phyloP scores from a whole-genome alignment of 768 basidiomycete species.

The Coprinopsis cinerea region DNA sequence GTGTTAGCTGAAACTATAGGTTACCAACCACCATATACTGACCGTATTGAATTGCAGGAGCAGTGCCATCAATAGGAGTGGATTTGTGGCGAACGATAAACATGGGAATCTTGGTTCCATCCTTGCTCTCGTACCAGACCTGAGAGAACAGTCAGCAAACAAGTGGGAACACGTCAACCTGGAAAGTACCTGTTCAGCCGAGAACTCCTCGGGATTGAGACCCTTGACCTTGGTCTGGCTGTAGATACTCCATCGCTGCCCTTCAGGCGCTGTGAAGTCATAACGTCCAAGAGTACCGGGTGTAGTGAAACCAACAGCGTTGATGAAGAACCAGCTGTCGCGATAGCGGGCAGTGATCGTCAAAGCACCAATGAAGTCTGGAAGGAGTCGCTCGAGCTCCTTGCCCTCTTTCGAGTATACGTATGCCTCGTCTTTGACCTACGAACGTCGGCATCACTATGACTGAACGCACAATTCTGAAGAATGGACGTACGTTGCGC shows the following conservation, averaged over 20 bases:
- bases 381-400: constrained; percentile 48
- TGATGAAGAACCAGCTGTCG: constrained; percentile 58
- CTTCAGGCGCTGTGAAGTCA: constrained; percentile 51
- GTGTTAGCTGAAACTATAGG: background rate
- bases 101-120: constrained; percentile 81
- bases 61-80: constrained; percentile 66
- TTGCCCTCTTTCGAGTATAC: constrained; percentile 54
- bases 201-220: constrained; percentile 62
- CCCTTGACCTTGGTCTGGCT: constrained; percentile 53
- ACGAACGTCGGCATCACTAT: constrained; percentile 4
- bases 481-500: constrained; percentile 48
- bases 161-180: background rate
- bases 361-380: constrained; percentile 64
- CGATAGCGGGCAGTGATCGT: constrained; percentile 44
- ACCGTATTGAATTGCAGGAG: constrained; percentile 77
- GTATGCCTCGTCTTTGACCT: constrained; percentile 81
- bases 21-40: background rate
- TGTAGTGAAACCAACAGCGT: constrained; percentile 62
- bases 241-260: constrained; percentile 50
- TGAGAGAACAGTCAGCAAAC: constrained; percentile 15
- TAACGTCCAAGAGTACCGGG: constrained; percentile 64
- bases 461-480: background rate
- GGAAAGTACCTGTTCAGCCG: constrained; percentile 49
- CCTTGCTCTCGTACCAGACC: constrained; percentile 78
- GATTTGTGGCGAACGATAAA: constrained; percentile 74